phyloP scores from a whole-genome alignment of 1,284 basidiomycete species.

The Vanrija pseudolonga region DNA sequence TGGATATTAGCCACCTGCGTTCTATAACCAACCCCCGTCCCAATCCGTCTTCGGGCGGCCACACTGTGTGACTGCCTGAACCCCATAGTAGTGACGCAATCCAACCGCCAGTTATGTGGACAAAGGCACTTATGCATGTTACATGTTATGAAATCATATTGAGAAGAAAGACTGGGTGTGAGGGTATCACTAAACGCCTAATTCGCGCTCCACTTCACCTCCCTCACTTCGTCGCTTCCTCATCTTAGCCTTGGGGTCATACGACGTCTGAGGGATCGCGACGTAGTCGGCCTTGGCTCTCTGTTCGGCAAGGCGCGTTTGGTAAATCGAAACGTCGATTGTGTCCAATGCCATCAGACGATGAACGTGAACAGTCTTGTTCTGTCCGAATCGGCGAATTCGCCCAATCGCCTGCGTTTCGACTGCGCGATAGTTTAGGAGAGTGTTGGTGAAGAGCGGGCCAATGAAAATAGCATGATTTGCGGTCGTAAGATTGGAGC shows the following conservation, averaged over 20 bases:
- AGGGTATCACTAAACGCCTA: too few species aligned
- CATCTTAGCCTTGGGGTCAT: too few species aligned
- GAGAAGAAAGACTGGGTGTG: too few species aligned
- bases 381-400: slow-evolving; percentile 79
- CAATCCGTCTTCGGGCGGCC: too few species aligned
- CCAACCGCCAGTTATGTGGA: too few species aligned
- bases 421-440: slow-evolving; percentile 77
- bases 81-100: too few species aligned
- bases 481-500: slow-evolving; percentile 85
- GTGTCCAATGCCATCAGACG: slow-evolving; percentile 75
- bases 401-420: slow-evolving; percentile 90
- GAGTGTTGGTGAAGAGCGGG: slow-evolving; percentile 70
- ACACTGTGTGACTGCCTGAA: too few species aligned
- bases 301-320: slow-evolving; percentile 25
- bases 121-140: too few species aligned
- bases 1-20: background rate
- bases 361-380: slow-evolving; percentile 73
- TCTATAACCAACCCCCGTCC: too few species aligned
- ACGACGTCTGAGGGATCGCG: slow-evolving; percentile 16
- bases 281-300: slow-evolving; percentile 34
- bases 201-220: too few species aligned
- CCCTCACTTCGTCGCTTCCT: too few species aligned
- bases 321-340: slow-evolving; percentile 72
- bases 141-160: too few species aligned
- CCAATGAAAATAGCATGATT: slow-evolving; percentile 95